A percentile compares a stretch with the other conserved stretches of the same genome.
phyloP scores from a whole-genome alignment of 305 asterid species.

The Fraxinus xanthoxyloides region DNA sequence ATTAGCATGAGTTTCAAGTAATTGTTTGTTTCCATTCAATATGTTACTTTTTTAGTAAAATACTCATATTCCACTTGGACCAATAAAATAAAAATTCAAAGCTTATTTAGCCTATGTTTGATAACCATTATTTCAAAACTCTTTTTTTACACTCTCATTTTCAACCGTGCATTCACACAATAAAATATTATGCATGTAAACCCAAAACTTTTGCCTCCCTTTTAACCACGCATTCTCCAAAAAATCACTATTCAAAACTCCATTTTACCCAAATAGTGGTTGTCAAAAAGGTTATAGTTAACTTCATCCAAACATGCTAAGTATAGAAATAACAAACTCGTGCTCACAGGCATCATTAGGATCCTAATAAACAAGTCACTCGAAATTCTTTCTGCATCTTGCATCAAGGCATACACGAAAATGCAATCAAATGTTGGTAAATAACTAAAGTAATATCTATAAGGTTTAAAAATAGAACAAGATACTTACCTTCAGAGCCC shows the following conservation, averaged over 20 bases:
- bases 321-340: neutral
- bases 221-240: neutral
- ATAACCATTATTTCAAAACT: too few species aligned
- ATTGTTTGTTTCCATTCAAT: neutral
- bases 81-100: neutral
- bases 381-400: slow-evolving; percentile 9
- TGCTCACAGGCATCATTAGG: slow-evolving; percentile 3
- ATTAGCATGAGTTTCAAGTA: neutral
- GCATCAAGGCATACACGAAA: neutral
- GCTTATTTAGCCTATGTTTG: neutral
- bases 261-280: too few species aligned
- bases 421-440: neutral
- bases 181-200: too few species aligned
- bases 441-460: neutral
- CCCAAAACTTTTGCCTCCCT: too few species aligned
- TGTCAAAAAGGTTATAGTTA: too few species aligned
- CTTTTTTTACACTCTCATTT: too few species aligned
- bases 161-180: too few species aligned
- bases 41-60: neutral
- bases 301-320: neutral
- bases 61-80: neutral
- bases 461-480: neutral
- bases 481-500: slow-evolving; percentile 61
- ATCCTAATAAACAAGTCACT: slow-evolving; percentile 7
- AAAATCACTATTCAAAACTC: too few species aligned